phyloP scores from a whole-genome alignment of 2,329 filamentous ascomycete species.

The Alternaria alternata region DNA sequence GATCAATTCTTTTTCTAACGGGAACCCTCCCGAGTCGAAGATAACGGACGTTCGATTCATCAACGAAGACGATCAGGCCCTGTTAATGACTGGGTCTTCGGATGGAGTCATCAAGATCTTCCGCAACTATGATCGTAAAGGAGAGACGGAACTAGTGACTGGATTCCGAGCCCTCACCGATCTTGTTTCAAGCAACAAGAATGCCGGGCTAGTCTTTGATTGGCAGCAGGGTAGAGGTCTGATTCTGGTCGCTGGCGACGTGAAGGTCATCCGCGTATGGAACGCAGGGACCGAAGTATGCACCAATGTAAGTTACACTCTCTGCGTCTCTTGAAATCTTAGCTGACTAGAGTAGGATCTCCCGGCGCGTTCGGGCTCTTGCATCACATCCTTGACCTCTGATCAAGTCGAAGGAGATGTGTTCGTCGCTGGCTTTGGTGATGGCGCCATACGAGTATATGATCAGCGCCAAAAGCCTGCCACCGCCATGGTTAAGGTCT shows the following conservation, averaged over 20 bases:
- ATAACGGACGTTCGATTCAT: constrained; percentile 97
- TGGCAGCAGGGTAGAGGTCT: constrained; percentile 99
- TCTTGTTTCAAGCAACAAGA: constrained; percentile 91
- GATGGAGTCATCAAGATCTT: constrained; percentile 95
- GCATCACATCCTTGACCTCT: constrained; percentile 93
- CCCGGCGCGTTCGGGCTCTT: constrained; percentile 90
- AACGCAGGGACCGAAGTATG: constrained; percentile 93
- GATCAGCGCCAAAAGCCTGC: constrained; percentile 85
- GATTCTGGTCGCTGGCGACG: constrained; percentile 93
- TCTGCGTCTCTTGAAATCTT: not conserved
- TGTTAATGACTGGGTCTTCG: constrained; percentile 93
- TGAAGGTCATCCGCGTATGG: constrained; percentile 95
- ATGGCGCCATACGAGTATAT: constrained; percentile 92
- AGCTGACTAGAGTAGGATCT: constrained; percentile 69
- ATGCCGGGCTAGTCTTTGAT: constrained; percentile 95
- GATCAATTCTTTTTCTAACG: constrained; percentile 90
- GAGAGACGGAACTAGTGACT: constrained; percentile 82
- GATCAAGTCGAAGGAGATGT: constrained; percentile 98
- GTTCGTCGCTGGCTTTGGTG: constrained; percentile 95
- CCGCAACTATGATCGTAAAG: constrained; percentile 83
- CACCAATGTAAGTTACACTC: constrained; percentile 65
- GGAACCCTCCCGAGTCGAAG: constrained; percentile 87
- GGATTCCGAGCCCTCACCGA: constrained; percentile 92
- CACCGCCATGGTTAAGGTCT: constrained; percentile 93
- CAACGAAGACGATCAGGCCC: constrained; percentile 96